Evolutionary conservation across 139 green algal species (phyloP), one percentile per base, ranked within the genome.

Genomic region (Yamagishiella unicocca): DNA sequence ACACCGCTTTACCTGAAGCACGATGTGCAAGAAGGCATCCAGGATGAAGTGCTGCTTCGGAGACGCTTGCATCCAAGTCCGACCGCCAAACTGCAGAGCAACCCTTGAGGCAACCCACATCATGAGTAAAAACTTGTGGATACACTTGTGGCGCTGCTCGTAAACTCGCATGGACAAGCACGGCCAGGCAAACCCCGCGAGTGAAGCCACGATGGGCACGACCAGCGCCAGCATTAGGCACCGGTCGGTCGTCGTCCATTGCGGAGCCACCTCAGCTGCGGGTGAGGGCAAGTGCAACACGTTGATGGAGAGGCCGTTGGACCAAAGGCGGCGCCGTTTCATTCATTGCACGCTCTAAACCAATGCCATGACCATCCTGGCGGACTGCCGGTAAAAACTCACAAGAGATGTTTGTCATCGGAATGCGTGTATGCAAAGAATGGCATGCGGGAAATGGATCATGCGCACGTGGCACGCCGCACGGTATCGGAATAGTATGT

Each of bases 101-200:
- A 75, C 5, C 12, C 67, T 33, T 10, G 67, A 46, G 1, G 37
- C 67, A 14, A 75, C 12, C 67, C 67, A 75, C 10, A 46, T 29
- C 67, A 75, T 46, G 19, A 75, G 67, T 35, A 50, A 19, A 14
- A 46, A 45, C 67, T 75, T 75, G 67, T 75, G 67, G 9, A 75
- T 50, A 35, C 67, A 75, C 35, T 75, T 75, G 67, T 75, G 38
- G 12, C 67, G 67, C 19, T 75, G 67, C 67, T 50, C 67, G 10
- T 73, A 73, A n/a, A 73, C 33, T 1, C 31, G 31, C 4, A 73
- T 21, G 2, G 10, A n/a, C 4, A 73, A 19, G 7, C 12, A 43
- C 7, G 67, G 67, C 67, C 67, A 75, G 12, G 35, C 67, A 5
- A 75, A 9, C 12, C 67, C 67, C 37, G 27, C 37, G 8, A 75